phyloP scores from a whole-genome alignment of 306 rosid genomes.

The Medicago truncatula region DNA sequence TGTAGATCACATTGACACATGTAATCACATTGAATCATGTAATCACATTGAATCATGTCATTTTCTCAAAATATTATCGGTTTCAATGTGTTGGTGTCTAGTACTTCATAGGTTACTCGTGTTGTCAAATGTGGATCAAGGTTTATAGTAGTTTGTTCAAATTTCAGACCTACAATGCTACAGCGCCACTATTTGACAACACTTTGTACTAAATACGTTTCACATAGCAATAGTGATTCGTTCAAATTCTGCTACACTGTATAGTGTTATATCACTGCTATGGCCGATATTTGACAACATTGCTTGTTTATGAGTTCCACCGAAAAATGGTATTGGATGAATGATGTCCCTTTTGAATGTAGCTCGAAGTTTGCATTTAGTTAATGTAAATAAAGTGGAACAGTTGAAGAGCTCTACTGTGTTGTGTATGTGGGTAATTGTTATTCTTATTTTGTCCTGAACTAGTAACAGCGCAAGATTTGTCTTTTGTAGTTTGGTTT shows the following conservation, averaged over 20 bases:
- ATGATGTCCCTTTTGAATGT: neutral
- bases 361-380: neutral
- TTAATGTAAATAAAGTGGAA: slow-evolving; percentile 14
- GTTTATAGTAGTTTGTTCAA: no score
- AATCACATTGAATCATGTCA: no score
- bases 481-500: neutral
- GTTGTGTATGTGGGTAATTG: neutral
- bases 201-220: neutral
- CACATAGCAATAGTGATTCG: neutral
- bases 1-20: no score
- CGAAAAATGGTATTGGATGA: neutral
- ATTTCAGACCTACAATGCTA: no score
- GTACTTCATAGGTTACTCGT: no score
- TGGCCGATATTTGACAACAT: neutral
- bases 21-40: no score
- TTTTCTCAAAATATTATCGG: no score
- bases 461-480: neutral
- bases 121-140: no score
- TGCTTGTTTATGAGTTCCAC: neutral
- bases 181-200: neutral
- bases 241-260: neutral
- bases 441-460: neutral
- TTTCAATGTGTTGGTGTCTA: no score
- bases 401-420: neutral
- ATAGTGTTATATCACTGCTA: neutral